phyloP scores from a whole-genome alignment of 2,329 filamentous ascomycete genomes.

The Aspergillus sp. region DNA sequence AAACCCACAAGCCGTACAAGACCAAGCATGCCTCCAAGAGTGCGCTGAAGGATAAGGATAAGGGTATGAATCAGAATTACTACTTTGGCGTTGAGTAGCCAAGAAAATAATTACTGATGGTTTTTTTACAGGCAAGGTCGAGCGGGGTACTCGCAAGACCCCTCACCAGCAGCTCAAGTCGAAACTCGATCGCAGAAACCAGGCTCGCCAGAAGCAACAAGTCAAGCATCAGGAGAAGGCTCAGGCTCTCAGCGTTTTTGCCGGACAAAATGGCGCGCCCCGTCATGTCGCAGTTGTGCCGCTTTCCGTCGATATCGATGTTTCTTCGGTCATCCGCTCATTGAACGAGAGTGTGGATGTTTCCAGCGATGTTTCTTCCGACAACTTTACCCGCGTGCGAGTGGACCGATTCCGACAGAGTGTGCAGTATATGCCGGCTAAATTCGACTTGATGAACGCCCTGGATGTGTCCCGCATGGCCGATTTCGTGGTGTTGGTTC shows the following conservation, averaged over 20 bases:
- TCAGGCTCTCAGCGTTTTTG: conserved; percentile 74
- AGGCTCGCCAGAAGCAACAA: conserved; percentile 83
- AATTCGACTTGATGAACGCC: conserved; percentile 68
- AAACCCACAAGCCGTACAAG: conserved; percentile 85
- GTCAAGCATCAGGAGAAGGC: conserved; percentile 79
- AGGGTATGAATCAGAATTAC: conserved; percentile 53
- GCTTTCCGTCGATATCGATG: conserved; percentile 68
- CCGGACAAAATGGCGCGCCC: conserved; percentile 80
- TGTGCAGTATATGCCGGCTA: conserved; percentile 74
- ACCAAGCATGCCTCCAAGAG: conserved; percentile 85
- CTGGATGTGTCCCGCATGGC: conserved; percentile 83
- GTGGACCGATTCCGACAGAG: conserved; percentile 95
- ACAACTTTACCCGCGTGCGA: conserved; percentile 58
- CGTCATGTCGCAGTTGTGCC: conserved; percentile 85
- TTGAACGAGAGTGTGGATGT: conserved; percentile 79
- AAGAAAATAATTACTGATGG: too few relatives aligned
- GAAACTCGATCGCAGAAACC: conserved; percentile 91
- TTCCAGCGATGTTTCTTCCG: conserved; percentile 57
- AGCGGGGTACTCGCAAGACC: conserved; percentile 74
- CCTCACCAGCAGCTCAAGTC: conserved; percentile 96
- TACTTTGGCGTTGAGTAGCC: too few relatives aligned
- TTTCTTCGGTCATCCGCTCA: conserved; percentile 60
- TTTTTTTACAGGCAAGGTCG: conserved; percentile 64
- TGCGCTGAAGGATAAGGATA: conserved; percentile 74
- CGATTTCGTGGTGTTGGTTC: conserved; percentile 83